Base-by-base conservation (phyloP, 176 grass and related monocot genomes). In the Carex myosuroides region DNA sequence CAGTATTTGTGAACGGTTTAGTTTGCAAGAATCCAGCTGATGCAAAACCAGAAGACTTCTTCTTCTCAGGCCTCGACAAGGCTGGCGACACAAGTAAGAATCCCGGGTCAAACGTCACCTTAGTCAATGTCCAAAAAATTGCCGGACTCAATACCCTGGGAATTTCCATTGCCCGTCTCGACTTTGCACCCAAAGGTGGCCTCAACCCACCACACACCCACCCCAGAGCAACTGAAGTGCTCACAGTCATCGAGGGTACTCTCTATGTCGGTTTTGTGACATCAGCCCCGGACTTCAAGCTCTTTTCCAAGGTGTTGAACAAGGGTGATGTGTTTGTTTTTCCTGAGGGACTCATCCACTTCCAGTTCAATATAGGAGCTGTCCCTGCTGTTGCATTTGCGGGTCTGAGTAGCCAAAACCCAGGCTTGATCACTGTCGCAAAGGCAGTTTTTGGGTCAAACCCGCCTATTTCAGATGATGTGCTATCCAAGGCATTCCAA, bases 381-480 rank as follows among this genome's bases (percentile, higher is more conserved):
- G 16, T 8, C 17, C 79, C 79, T 10, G 79, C 79, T 24, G 29
- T 60, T 18, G 79, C 59, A 39, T 39, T 81, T 60, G 16, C 79
- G 3, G 79, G 53, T 41, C 59, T 81, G 1, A 81, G 54, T 32
- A 81, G 79, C 54, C 79, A 81, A 60, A 60, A 60, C 9, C 79
- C 79, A 20, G 79, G 79, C 1, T 13, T 58, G 16, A 17, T 60
- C 12, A 21, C 18, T 42, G 18, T 44, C 2, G 67, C 67, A 20
- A 44, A 79, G 22, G 75, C 75, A 7, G 22, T 79, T 3, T 79
- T 79, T 0, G 75, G 75, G 17, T 79, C 75, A 9, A 79, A 59
- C 75, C 75, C 11, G 35, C 75, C 75, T 6, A 79, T 79, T 79
- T 79, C 50, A 18, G 75, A 79, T 79, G 75, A 79, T 59, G 75